phyloP scores from a whole-genome alignment of 2,329 filamentous ascomycete species.

The Exophiala phaeomuriformis region DNA sequence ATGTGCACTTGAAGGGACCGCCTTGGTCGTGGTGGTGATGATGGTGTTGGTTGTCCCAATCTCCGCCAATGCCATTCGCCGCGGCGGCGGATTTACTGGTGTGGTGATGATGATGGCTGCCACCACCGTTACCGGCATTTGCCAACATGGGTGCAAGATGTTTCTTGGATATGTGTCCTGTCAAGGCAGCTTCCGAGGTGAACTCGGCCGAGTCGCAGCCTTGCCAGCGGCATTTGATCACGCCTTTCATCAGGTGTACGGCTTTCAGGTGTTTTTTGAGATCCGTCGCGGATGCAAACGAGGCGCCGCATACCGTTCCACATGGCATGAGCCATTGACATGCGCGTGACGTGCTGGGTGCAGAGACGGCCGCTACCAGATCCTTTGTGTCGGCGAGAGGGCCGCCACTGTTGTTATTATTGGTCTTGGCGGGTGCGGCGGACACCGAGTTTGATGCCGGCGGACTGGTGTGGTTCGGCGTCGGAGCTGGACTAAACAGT shows the following conservation, averaged over 20 bases:
- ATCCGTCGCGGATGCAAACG: constrained; percentile 23
- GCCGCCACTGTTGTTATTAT: background rate
- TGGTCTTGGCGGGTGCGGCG: background rate
- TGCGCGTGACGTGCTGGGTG: constrained; percentile 14
- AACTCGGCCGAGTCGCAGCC: constrained; percentile 23
- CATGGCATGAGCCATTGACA: constrained; percentile 28
- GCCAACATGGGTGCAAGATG: constrained; percentile 23
- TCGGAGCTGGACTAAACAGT: background rate
- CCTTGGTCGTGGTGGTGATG: constrained; percentile 9
- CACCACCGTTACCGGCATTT: background rate
- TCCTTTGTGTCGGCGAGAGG: constrained; percentile 2
- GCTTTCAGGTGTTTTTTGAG: constrained; percentile 28
- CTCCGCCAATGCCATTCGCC: too few species aligned
- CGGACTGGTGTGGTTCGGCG: background rate
- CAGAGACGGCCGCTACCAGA: constrained; percentile 7
- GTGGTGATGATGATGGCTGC: constrained; percentile 1
- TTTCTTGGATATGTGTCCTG: constrained; percentile 27
- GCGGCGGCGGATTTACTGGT: background rate
- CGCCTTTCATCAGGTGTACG: constrained; percentile 24
- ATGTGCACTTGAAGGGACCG: constrained; percentile 27
- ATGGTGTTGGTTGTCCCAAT: background rate
- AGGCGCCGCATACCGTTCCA: constrained; percentile 25
- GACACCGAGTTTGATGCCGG: too few species aligned
- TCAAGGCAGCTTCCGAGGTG: constrained; percentile 26
- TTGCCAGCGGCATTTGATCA: constrained; percentile 24